A percentile compares a stretch with the other conserved stretches of the same genome.
Conservation (phyloP, 768 basidiomycete genomes). For the Leccinum sublutescens region DNA sequence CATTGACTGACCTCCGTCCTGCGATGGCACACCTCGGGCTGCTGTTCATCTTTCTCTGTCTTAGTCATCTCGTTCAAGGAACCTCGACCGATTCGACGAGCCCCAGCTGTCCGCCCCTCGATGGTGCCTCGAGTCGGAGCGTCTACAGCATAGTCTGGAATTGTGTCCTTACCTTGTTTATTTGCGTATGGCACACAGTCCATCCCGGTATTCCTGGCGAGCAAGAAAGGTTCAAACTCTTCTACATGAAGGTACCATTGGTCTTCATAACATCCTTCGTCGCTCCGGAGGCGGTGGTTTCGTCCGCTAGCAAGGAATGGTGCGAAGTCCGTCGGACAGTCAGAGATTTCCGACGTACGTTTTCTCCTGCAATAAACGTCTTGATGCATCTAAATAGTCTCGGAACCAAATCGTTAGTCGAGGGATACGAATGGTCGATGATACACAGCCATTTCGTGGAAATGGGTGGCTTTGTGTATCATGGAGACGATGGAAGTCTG, state of each 20-base stretch:
- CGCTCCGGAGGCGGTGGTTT: neutral
- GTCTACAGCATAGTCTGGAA: neutral
- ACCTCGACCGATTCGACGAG: neutral
- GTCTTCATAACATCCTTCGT: neutral
- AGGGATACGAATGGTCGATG: neutral
- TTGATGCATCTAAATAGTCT: neutral
- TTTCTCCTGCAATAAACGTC: neutral
- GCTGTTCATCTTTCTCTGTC: neutral
- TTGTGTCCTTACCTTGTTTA: neutral
- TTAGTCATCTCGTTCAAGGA: neutral
- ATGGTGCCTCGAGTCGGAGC: neutral
- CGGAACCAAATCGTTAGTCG: neutral
- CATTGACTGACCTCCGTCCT: neutral
- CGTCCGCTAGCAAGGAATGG: neutral
- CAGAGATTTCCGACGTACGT: constrained; percentile 1
- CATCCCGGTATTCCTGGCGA: neutral
- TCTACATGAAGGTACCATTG: neutral
- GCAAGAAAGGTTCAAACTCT: neutral
- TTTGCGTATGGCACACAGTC: constrained; percentile 3
- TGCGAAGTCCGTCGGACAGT: neutral
- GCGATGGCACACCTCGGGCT: neutral
- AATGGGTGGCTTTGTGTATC: neutral
- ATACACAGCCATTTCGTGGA: neutral
- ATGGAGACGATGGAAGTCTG: neutral
- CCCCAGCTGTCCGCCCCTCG: neutral